A percentile compares a stretch with the other conserved stretches of the same genome.
These are phyloP conservation scores for Aspergillus heteromorphus DNA, from an alignment of 495 filamentous ascomycete genomes.

Conservation along the genomic window DNA sequence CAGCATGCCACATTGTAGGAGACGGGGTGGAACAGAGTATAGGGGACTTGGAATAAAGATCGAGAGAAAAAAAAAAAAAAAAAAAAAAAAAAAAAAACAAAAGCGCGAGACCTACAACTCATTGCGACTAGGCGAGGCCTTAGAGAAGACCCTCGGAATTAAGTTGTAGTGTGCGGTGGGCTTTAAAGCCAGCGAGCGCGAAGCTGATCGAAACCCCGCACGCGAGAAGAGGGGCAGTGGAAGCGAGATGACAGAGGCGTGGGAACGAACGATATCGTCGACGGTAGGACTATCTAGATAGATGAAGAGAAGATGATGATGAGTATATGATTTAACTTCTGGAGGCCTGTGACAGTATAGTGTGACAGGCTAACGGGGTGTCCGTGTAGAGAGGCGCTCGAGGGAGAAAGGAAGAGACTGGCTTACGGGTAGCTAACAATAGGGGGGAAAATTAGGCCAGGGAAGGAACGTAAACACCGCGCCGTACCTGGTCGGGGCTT, in stretches of 20 bases:
- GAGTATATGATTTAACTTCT: slow-evolving; percentile 1
- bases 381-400: not conserved
- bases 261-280: not conserved
- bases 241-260: not conserved
- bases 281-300: not conserved
- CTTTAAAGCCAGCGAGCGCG: slow-evolving; percentile 13
- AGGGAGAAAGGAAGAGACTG: not conserved
- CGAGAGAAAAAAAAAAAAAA: no score
- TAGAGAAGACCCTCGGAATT: not conserved
- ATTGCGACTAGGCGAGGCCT: slow-evolving; percentile 27
- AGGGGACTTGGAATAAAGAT: not conserved
- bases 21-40: not conserved
- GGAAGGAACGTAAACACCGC: not conserved
- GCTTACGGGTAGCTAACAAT: slow-evolving; percentile 3
- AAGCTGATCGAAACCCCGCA: slow-evolving; percentile 21
- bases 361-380: not conserved
- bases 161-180: slow-evolving; percentile 17
- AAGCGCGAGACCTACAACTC: slow-evolving; percentile 42
- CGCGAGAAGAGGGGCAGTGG: slow-evolving; percentile 18
- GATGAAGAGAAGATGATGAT: not conserved
- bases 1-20: not conserved
- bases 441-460: slow-evolving; percentile 2
- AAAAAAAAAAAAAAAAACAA: no score
- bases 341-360: not conserved
- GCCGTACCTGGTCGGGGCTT: not conserved